Percentiles rank a stretch among this genome's conserved stretches.
These are phyloP conservation scores for Wickerhamomyces queroliae DNA, from an alignment of 805 yeast species.

Conservation along the genomic window DNA sequence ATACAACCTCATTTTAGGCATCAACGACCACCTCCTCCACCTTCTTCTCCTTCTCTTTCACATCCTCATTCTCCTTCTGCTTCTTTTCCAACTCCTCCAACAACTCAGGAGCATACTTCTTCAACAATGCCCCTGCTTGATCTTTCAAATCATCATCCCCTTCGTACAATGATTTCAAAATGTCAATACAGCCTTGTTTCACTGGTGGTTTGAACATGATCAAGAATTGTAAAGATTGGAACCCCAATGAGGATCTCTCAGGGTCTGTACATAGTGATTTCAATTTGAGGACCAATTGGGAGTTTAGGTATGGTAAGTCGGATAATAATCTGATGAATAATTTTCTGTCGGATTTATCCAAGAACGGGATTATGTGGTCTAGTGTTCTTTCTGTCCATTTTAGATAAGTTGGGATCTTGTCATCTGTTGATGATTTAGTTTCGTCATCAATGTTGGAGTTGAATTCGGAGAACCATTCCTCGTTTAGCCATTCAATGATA, in stretches of 20 bases:
- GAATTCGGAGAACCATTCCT: slow-evolving; percentile 79
- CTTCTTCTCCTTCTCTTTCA: too few relatives aligned
- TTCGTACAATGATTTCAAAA: slow-evolving; percentile 42
- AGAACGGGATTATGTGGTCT: slow-evolving; percentile 76
- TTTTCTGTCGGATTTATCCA: slow-evolving; percentile 78
- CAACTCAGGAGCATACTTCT: slow-evolving; percentile 34
- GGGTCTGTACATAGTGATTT: slow-evolving; percentile 83
- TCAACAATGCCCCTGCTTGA: slow-evolving; percentile 39
- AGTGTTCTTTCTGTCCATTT: slow-evolving; percentile 67
- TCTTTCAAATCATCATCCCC: slow-evolving; percentile 43
- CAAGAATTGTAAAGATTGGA: slow-evolving; percentile 74
- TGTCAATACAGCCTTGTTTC: slow-evolving; percentile 40
- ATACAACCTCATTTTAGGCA: too few relatives aligned
- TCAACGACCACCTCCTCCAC: too few relatives aligned
- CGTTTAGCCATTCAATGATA: slow-evolving; percentile 89
- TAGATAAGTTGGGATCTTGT: slow-evolving; percentile 48
- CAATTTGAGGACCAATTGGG: slow-evolving; percentile 55
- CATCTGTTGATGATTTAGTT: slow-evolving; percentile 8
- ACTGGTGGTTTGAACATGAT: slow-evolving; percentile 91
- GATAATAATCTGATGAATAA: slow-evolving; percentile 76
- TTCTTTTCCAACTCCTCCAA: too few relatives aligned
- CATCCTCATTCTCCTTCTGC: too few relatives aligned
- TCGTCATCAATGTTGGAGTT: slow-evolving; percentile 22
- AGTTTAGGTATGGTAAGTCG: slow-evolving; percentile 76
- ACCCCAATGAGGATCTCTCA: slow-evolving; percentile 71